These are phyloP conservation scores for Rhodamnia argentea DNA, from an alignment of 345 rosid genomes.

Conservation along the genomic window DNA sequence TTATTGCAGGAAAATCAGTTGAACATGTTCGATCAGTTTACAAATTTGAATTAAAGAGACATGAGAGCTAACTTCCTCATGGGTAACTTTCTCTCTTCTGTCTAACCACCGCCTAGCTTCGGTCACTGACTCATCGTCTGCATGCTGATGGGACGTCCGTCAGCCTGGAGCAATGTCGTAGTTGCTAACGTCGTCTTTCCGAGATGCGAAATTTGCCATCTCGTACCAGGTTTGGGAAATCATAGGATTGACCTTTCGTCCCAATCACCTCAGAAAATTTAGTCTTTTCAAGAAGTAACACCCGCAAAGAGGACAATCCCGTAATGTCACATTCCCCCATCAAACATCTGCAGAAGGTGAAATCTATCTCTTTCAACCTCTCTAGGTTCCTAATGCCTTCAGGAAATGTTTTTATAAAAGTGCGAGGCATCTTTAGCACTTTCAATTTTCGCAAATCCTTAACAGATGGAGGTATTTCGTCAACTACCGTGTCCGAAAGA, in stretches of 20 bases:
- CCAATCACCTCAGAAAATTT: background rate
- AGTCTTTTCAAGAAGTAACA: accelerated
- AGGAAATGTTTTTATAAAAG: background rate
- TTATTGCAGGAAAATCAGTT: background rate
- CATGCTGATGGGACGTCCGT: background rate
- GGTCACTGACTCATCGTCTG: background rate
- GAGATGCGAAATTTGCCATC: too few species aligned
- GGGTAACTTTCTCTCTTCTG: background rate
- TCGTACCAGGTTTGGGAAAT: too few species aligned
- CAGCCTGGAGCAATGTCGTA: background rate
- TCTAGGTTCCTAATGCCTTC: background rate
- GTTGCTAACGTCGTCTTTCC: background rate
- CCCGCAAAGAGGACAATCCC: background rate
- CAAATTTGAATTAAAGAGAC: too few species aligned
- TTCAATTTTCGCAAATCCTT: background rate
- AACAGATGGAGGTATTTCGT: background rate
- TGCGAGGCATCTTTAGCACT: background rate
- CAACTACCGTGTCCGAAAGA: background rate
- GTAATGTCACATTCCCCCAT: background rate
- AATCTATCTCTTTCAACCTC: background rate
- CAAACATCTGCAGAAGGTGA: background rate
- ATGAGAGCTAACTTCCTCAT: background rate
- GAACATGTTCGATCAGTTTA: background rate
- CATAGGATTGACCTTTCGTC: too few species aligned
- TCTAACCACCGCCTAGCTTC: background rate